Evolutionary conservation across 371 early-diverging fungal genomes (phyloP).

Genomic region (Chytridiales sp.): DNA sequence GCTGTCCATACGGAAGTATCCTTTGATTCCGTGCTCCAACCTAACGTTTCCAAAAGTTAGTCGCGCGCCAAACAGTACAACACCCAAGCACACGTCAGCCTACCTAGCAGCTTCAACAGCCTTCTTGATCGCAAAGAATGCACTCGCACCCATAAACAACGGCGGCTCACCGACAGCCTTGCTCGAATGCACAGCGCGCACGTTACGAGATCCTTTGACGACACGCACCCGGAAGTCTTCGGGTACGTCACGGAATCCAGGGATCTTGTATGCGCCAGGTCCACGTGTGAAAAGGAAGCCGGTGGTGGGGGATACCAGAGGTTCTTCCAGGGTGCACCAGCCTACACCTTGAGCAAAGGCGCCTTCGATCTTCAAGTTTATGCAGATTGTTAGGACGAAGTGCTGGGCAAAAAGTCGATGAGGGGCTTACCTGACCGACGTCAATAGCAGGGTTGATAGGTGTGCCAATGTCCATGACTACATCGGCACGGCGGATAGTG

Average conservation of each 20-base stretch:
- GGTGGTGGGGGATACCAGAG: constrained; percentile 56
- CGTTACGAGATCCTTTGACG: constrained; percentile 59
- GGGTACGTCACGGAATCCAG: constrained; percentile 73
- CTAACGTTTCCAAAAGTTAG: no score
- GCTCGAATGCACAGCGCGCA: constrained; percentile 66
- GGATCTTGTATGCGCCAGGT: constrained; percentile 80
- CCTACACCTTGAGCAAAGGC: constrained; percentile 79
- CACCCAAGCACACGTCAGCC: no score
- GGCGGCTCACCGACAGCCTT: constrained; percentile 87
- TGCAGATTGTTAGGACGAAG: neutral
- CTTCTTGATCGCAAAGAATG: constrained; percentile 71
- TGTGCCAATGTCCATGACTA: constrained; percentile 73
- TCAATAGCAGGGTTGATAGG: constrained; percentile 76
- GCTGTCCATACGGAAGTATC: constrained; percentile 53
- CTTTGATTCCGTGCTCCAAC: constrained; percentile 41
- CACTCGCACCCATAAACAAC: constrained; percentile 69
- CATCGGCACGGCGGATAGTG: constrained; percentile 63
- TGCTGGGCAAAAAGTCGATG: neutral
- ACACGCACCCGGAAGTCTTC: constrained; percentile 67
- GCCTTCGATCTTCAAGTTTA: constrained; percentile 62
- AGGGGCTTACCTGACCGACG: constrained; percentile 57
- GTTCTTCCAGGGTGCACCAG: constrained; percentile 74
- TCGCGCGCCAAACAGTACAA: no score
- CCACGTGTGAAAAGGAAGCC: constrained; percentile 71
- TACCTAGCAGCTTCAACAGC: constrained; percentile 62